Conservation (phyloP, 192 early-diverging fungal species). For the Rhizoclosmatium globosum region DNA sequence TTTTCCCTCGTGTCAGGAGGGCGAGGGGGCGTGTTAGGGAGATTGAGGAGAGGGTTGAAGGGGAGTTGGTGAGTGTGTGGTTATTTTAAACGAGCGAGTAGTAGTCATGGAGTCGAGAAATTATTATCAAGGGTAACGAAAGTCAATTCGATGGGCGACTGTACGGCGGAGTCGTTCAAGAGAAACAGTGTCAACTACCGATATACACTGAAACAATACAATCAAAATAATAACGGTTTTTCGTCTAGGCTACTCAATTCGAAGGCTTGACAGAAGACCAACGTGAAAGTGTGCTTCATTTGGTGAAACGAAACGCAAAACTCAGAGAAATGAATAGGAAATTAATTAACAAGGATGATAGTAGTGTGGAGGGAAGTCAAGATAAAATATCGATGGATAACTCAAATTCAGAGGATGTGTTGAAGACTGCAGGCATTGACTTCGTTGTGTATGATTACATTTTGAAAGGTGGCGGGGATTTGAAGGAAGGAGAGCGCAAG, state of each 20-base stretch:
- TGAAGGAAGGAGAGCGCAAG: background rate
- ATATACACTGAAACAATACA: background rate
- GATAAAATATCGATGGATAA: background rate
- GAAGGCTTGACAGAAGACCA: slow-evolving; percentile 32
- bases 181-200: background rate
- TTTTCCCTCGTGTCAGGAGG: slow-evolving; percentile 28
- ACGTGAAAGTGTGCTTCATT: slow-evolving; percentile 1
- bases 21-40: slow-evolving; percentile 13
- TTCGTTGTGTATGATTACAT: background rate
- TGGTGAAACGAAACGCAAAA: slow-evolving; percentile 15
- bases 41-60: slow-evolving; percentile 23
- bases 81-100: too few relatives aligned
- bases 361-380: background rate
- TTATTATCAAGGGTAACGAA: too few relatives aligned
- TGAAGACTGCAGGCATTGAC: background rate
- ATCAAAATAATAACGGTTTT: background rate
- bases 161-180: background rate
- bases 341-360: background rate
- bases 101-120: too few relatives aligned
- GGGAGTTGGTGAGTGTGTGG: slow-evolving; percentile 12
- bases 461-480: background rate
- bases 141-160: background rate
- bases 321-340: slow-evolving; percentile 10
- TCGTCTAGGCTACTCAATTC: slow-evolving; percentile 10
- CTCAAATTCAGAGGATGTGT: background rate